These are phyloP conservation scores for Osmozyma mogii DNA, from an alignment of 805 yeast genomes.

Conservation along the genomic window DNA sequence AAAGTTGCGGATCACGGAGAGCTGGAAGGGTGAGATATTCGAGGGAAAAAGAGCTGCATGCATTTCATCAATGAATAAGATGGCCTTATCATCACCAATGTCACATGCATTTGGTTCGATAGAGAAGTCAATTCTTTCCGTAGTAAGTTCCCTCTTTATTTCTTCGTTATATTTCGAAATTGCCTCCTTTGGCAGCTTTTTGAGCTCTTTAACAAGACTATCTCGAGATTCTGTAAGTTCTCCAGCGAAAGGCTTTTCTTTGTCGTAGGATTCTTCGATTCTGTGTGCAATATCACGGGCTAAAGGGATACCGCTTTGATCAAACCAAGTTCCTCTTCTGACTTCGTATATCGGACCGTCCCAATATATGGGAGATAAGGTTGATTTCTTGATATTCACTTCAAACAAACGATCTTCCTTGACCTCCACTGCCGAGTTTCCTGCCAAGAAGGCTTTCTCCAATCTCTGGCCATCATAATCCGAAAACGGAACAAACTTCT, in stretches of 20 bases:
- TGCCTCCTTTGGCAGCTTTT: constrained; percentile 10
- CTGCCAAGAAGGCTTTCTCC: constrained; percentile 39
- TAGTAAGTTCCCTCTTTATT: constrained; percentile 4
- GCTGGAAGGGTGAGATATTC: constrained; percentile 32
- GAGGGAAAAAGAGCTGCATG: constrained; percentile 43
- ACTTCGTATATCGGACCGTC: constrained; percentile 79
- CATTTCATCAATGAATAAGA: constrained; percentile 32
- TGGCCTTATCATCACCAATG: constrained; percentile 26
- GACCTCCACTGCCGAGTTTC: constrained; percentile 40
- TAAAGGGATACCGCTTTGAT: constrained; percentile 49
- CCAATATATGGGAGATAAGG: constrained; percentile 74
- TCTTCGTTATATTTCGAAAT: constrained; percentile 14
- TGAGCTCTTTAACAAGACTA: constrained; percentile 12
- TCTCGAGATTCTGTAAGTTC: constrained; percentile 2
- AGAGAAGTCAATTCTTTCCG: constrained; percentile 9
- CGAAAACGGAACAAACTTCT: constrained; percentile 62
- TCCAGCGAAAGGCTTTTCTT: constrained; percentile 24
- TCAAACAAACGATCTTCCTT: constrained; percentile 75
- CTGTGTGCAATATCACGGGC: constrained; percentile 40
- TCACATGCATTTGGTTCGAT: constrained; percentile 24
- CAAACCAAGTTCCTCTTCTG: constrained; percentile 81
- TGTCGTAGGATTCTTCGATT: constrained; percentile 49
- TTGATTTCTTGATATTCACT: constrained; percentile 52
- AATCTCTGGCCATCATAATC: constrained; percentile 51
- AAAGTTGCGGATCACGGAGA: constrained; percentile 28